Base-by-base conservation (phyloP, 495 filamentous ascomycete genomes). In the Daldinia decipiens region DNA sequence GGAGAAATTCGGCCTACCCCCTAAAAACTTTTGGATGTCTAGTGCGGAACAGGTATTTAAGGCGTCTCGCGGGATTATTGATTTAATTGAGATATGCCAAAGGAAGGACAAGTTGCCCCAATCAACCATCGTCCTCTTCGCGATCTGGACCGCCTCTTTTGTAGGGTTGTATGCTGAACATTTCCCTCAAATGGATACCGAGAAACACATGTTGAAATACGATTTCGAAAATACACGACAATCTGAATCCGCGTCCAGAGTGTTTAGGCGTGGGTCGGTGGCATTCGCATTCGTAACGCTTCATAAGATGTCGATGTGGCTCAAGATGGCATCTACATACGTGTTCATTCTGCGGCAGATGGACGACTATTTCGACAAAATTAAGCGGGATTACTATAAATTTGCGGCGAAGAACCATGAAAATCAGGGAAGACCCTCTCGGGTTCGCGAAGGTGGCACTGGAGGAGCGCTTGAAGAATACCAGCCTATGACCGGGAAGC, bases 121-220 rank as follows among this genome's bases (percentile, higher is more conserved):
- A 81, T 95, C 92, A 31, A 90, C 93, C 0, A 86, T 94, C 43
- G 87, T 94, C 12, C 88, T 91, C 5, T 95, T 93, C 73, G 91
- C 93, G 6, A 87, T 93, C 63, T 95, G 92, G 83, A 91, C 91
- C 65, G 91, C 91, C n/a, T 88, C 87, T 0, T 92, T 93, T 67
- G 79, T 84, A 3, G 88, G 87, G 39, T 80, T 95, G 9, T 97
- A 96, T 74, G 88, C 87, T 9, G 82, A 83, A 27, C 86, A 90
- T 74, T 97, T 95, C 76, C 88, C 90, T 0, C 88, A 90, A 67
- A 94, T 95, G 90, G 93, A 97, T 70, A 82, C 82, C 0, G 84
- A 88, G 21, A 84, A 86, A 15, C 86, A 88, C 71, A 84, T 95
- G 80, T 78, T 82, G 34, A 76, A 71, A 26, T 75, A 70, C 9